These are phyloP conservation scores for Sarcocystis neurona DNA, from an alignment of 169 alveolate species.

Conservation along the genomic window DNA sequence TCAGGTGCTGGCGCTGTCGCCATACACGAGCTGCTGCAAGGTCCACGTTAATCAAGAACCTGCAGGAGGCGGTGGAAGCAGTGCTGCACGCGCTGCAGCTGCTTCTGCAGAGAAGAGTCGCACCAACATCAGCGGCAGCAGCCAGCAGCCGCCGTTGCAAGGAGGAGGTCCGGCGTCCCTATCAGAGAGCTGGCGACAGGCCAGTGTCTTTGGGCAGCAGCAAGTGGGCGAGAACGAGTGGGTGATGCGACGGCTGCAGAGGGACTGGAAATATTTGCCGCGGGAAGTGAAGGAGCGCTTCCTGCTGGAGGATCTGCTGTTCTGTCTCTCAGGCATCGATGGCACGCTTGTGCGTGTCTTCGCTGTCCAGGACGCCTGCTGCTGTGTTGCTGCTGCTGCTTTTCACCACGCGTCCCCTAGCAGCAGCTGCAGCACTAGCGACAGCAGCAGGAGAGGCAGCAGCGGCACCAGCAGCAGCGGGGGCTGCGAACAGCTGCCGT, in stretches of 20 bases:
- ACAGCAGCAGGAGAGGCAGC: no score
- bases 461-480: no score
- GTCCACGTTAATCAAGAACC: neutral
- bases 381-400: neutral
- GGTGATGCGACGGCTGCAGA: conserved; percentile 15
- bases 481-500: no score
- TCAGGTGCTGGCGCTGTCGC: neutral
- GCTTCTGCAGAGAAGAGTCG: no score
- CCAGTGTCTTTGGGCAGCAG: no score
- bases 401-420: neutral
- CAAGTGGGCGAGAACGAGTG: neutral
- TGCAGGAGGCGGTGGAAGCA: neutral
- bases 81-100: neutral
- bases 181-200: conserved; percentile 6
- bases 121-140: no score
- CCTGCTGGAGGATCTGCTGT: conserved; percentile 9
- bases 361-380: neutral
- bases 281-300: conserved; percentile 23
- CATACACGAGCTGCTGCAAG: neutral
- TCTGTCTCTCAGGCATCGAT: conserved; percentile 11
- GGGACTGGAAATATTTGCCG: neutral
- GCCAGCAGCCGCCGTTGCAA: no score
- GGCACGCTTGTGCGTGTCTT: neutral
- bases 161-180: neutral
- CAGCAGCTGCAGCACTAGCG: neutral